Evolutionary conservation across 140 eudicot genomes (phyloP).

Genomic region (Anethum foeniculum): DNA sequence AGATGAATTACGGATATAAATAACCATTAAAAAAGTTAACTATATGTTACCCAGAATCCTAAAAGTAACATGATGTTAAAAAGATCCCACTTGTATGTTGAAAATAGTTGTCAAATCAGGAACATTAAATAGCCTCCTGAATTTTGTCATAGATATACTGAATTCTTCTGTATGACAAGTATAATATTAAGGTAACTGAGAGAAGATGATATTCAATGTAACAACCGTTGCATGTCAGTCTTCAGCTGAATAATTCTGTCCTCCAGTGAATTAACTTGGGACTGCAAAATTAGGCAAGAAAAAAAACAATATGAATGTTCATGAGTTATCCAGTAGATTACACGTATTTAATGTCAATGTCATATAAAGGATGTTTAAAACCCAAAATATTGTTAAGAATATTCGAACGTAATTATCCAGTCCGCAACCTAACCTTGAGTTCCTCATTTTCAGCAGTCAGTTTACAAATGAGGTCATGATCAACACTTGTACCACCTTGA

Average conservation of each 20-base stretch:
- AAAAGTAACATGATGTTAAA: conserved; percentile 11
- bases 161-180: neutral
- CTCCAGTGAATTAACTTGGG: conserved; percentile 48
- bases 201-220: neutral
- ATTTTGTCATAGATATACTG: neutral
- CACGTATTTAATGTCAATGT: neutral
- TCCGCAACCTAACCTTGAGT: conserved; percentile 55
- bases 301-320: conserved; percentile 1
- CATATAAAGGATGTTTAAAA: neutral
- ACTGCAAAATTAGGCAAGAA: conserved; percentile 28
- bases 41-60: neutral
- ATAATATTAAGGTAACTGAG: neutral
- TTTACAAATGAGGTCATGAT: conserved; percentile 45
- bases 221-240: conserved; percentile 69
- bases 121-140: neutral
- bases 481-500: conserved; percentile 41
- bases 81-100: neutral
- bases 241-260: conserved; percentile 59
- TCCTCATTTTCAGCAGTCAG: conserved; percentile 70
- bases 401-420: conserved; percentile 1
- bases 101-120: neutral
- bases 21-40: conserved; percentile 4
- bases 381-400: conserved; percentile 1
- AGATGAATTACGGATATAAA: conserved; percentile 8
- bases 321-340: neutral